phyloP scores from a whole-genome alignment of 805 yeast species.

The Candida oleophila region DNA sequence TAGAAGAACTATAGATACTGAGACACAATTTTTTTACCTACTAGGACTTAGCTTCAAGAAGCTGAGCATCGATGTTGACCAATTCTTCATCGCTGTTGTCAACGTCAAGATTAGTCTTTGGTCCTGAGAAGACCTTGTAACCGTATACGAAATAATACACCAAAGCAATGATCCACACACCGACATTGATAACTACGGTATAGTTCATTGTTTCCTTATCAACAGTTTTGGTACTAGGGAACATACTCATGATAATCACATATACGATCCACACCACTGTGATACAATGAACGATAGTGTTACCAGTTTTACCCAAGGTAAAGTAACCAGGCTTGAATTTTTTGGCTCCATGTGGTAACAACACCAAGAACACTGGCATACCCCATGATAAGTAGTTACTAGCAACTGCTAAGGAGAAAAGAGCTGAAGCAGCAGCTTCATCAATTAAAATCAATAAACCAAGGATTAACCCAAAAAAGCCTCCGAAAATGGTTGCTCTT shows the following conservation, averaged over 20 bases:
- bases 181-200: constrained; percentile 29
- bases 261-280: constrained; percentile 35
- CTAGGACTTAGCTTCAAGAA: not conserved
- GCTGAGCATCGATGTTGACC: not conserved
- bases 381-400: constrained; percentile 44
- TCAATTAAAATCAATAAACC: constrained; percentile 43
- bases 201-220: constrained; percentile 29
- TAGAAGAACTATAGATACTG: too few species aligned
- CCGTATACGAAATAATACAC: constrained; percentile 26
- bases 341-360: constrained; percentile 13
- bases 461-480: constrained; percentile 30
- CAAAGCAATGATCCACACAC: constrained; percentile 29
- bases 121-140: constrained; percentile 28
- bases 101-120: constrained; percentile 22
- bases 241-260: constrained; percentile 26
- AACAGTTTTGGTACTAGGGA: constrained; percentile 14
- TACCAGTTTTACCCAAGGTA: constrained; percentile 47
- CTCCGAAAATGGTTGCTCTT: constrained; percentile 31
- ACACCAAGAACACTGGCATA: constrained; percentile 31
- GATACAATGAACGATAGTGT: constrained; percentile 42
- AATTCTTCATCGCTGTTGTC: not conserved
- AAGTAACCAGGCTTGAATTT: constrained; percentile 61
- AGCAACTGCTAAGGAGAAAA: constrained; percentile 42
- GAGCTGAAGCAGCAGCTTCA: constrained; percentile 42
- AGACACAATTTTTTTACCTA: too few species aligned